Conservation (phyloP, 2,329 filamentous ascomycete genomes). For the Clarireedia monteithiana region DNA sequence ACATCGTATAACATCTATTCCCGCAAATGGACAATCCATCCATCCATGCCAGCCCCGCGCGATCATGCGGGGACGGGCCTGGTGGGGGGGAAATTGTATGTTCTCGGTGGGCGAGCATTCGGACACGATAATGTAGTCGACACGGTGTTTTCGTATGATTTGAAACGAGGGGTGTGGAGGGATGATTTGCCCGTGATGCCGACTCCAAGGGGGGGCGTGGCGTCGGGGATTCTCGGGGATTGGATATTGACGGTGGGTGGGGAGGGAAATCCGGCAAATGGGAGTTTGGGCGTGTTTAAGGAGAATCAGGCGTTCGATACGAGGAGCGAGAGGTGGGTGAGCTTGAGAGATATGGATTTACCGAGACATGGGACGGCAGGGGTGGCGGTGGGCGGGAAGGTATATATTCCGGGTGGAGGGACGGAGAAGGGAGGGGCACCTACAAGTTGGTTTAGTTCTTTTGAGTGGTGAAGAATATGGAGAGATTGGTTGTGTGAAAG, state of each 20-base stretch:
- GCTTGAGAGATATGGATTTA: conserved; percentile 24
- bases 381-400: conserved; percentile 20
- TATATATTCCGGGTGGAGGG: conserved; percentile 34
- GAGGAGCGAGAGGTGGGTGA: conserved; percentile 21
- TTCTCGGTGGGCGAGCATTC: conserved; percentile 19
- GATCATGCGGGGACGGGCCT: conserved; percentile 29
- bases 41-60: conserved; percentile 29
- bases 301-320: conserved; percentile 29
- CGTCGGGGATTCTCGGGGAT: conserved; percentile 22
- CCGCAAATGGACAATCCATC: conserved; percentile 25
- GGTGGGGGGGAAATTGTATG: conserved; percentile 25
- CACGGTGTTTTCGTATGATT: conserved; percentile 31
- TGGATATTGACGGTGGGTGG: conserved; percentile 33
- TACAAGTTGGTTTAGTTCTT: conserved; percentile 1
- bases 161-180: conserved; percentile 23
- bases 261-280: conserved; percentile 29
- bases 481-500: too few species aligned
- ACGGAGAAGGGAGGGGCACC: conserved; percentile 2
- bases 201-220: conserved; percentile 31
- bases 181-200: conserved; percentile 29
- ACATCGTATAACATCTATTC: conserved; percentile 27
- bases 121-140: conserved; percentile 29
- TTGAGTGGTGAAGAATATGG: neutral
- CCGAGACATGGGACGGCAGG: conserved; percentile 31
- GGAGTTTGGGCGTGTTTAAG: conserved; percentile 23